These are phyloP conservation scores for Phaeolepiota aurea DNA, from an alignment of 768 basidiomycete genomes.

Conservation along the genomic window DNA sequence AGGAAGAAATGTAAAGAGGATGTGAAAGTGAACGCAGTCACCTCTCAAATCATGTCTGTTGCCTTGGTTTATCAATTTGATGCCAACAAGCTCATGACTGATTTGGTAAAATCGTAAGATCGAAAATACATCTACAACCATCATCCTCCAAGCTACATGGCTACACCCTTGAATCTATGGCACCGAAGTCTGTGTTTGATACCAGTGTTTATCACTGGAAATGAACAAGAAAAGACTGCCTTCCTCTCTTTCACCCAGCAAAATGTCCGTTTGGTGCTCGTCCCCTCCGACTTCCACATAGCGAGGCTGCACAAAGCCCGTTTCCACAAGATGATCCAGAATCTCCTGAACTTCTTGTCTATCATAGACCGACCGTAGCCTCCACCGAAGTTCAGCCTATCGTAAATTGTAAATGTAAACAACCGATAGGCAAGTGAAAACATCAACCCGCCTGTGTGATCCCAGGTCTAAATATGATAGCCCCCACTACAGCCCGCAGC, in stretches of 20 bases:
- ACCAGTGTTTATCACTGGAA: constrained; percentile 53
- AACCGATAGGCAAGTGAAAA: constrained; percentile 4
- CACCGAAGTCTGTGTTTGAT: constrained; percentile 56
- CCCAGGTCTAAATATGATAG: constrained; percentile 64
- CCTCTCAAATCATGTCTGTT: too few relatives aligned
- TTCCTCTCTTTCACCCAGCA: constrained; percentile 46
- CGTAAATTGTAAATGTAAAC: constrained; percentile 4
- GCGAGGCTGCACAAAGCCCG: constrained; percentile 31
- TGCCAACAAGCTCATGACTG: too few relatives aligned
- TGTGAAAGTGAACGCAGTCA: too few relatives aligned
- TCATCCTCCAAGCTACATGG: too few relatives aligned
- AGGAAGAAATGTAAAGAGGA: too few relatives aligned
- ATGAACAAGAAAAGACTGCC: constrained; percentile 48
- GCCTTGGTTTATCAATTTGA: too few relatives aligned
- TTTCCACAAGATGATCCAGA: constrained; percentile 42
- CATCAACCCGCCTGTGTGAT: constrained; percentile 51
- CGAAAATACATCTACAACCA: too few relatives aligned
- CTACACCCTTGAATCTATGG: too few relatives aligned
- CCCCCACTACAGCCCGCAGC: constrained; percentile 55
- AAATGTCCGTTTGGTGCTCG: constrained; percentile 12
- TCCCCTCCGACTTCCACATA: constrained; percentile 16
- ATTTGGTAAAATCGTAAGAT: too few relatives aligned
- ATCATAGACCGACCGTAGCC: constrained; percentile 66
- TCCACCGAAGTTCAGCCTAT: constrained; percentile 65
- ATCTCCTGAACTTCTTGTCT: constrained; percentile 66